phyloP scores from a whole-genome alignment of 2,329 filamentous ascomycete species.

The Aspergillus arachidicola region DNA sequence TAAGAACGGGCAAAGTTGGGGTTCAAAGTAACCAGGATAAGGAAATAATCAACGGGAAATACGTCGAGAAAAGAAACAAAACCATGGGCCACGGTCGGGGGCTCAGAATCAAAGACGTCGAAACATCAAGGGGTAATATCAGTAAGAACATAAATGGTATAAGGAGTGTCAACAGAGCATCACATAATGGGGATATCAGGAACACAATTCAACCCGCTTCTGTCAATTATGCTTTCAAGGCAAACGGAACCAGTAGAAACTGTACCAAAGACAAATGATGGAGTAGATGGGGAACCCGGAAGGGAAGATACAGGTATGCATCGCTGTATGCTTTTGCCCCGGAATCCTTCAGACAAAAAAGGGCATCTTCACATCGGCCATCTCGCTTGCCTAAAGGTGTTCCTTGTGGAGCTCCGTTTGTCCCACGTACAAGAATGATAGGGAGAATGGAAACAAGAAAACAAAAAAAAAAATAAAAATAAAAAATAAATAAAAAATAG shows the following conservation, averaged over 20 bases:
- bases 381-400: slow-evolving; percentile 1
- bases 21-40: neutral
- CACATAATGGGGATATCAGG: slow-evolving; percentile 1
- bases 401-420: slow-evolving; percentile 3
- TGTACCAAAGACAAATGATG: slow-evolving; percentile 9
- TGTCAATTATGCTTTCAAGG: slow-evolving; percentile 11
- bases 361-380: neutral
- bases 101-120: slow-evolving; percentile 11
- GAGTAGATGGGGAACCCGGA: neutral
- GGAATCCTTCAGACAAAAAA: neutral
- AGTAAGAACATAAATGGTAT: slow-evolving; percentile 24
- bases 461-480: neutral
- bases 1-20: neutral
- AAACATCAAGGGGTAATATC: slow-evolving; percentile 19
- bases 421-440: slow-evolving; percentile 3
- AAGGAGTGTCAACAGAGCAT: slow-evolving; percentile 19
- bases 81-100: neutral
- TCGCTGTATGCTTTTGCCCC: neutral
- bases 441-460: slow-evolving; percentile 6
- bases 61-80: neutral
- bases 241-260: slow-evolving; percentile 7
- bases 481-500: no score
- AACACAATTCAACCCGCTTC: slow-evolving; percentile 11
- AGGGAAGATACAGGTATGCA: neutral
- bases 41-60: neutral